Evolutionary conservation across 306 rosid species (phyloP).

Genomic region (Boehmeria nivea): DNA sequence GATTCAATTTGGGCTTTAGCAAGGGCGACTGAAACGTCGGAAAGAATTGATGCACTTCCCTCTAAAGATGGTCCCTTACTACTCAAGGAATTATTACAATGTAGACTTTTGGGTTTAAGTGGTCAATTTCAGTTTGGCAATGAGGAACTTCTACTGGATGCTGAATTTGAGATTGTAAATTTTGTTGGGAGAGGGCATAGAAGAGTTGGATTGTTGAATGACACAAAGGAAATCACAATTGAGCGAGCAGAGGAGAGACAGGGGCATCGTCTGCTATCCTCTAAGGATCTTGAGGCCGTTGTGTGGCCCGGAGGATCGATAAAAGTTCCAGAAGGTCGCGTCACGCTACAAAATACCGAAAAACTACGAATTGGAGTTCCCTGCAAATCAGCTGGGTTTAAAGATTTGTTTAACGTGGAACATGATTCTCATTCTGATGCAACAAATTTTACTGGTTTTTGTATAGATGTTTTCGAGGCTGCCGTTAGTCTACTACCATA

Average conservation of each 20-base stretch:
- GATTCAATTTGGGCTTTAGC: constrained; percentile 21
- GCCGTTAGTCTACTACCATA: not conserved
- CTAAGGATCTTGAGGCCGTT: constrained; percentile 1
- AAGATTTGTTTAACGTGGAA: not conserved
- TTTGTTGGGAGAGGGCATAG: constrained; percentile 13
- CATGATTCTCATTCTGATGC: not conserved
- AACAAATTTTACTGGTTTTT: constrained; percentile 2
- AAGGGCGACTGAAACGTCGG: constrained; percentile 11
- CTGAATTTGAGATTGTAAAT: constrained; percentile 15
- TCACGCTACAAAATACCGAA: not conserved
- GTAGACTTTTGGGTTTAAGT: constrained; percentile 12
- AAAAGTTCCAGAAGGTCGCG: not conserved
- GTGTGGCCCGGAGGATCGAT: constrained; percentile 26
- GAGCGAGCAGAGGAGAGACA: no score
- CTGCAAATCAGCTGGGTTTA: not conserved
- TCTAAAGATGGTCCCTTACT: not conserved
- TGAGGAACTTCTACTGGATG: not conserved
- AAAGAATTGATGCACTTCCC: no score
- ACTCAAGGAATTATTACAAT: constrained; percentile 1
- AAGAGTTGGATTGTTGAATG: constrained; percentile 18
- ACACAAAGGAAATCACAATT: no score
- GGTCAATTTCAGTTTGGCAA: constrained; percentile 9
- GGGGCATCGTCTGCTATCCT: not conserved
- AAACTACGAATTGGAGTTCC: constrained; percentile 20
- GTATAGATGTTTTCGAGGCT: constrained; percentile 14